Evolutionary conservation across 2,329 filamentous ascomycete species (phyloP).

Genomic region (Alternaria burnsii): DNA sequence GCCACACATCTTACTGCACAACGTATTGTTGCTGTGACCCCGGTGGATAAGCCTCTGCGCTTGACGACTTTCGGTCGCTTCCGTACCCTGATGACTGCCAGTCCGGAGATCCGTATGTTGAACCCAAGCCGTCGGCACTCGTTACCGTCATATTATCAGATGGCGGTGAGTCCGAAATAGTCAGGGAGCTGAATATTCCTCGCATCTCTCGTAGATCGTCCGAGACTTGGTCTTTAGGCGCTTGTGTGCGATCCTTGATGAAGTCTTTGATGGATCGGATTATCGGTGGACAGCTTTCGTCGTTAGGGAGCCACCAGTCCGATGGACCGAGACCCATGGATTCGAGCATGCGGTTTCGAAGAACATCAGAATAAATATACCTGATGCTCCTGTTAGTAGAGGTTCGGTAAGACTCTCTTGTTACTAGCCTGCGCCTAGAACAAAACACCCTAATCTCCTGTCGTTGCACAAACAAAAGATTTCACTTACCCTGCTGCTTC

Average conservation of each 20-base stretch:
- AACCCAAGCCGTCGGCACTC: conserved; percentile 33
- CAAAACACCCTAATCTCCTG: background rate
- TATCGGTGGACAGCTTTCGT: conserved; percentile 76
- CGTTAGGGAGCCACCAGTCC: conserved; percentile 89
- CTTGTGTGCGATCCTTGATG: conserved; percentile 75
- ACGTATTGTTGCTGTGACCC: conserved; percentile 20
- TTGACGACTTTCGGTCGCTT: conserved; percentile 33
- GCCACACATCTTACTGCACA: conserved; percentile 19
- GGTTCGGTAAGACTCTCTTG: background rate
- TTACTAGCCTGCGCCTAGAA: background rate
- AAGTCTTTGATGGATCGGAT: conserved; percentile 81
- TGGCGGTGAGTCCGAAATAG: conserved; percentile 46
- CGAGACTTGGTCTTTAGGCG: conserved; percentile 58
- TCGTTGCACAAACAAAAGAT: background rate
- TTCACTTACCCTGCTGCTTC: conserved; percentile 78
- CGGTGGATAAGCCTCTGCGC: conserved; percentile 23
- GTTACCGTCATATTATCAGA: conserved; percentile 40
- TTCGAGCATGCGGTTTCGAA: conserved; percentile 78
- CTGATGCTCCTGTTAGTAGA: conserved; percentile 57
- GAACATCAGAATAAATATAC: conserved; percentile 80
- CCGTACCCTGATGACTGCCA: conserved; percentile 30
- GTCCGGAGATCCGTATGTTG: conserved; percentile 33
- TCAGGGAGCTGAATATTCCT: conserved; percentile 66
- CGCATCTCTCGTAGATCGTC: conserved; percentile 79
- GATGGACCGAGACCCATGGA: conserved; percentile 77